Base-by-base conservation (phyloP, 495 filamentous ascomycete species). In the Geoglossum glabrum region DNA sequence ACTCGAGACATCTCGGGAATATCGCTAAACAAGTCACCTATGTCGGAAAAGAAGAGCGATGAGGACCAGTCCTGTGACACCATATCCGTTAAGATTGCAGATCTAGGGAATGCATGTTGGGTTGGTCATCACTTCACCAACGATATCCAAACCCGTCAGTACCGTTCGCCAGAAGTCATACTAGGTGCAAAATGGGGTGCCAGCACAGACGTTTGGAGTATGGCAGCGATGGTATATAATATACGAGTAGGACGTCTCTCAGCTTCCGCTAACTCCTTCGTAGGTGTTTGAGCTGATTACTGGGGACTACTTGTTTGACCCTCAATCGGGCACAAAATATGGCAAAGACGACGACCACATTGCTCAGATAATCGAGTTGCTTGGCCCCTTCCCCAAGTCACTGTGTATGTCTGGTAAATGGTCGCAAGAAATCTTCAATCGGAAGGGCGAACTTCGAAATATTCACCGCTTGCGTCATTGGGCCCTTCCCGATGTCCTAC, bases 291-390 rank as follows among this genome's bases (percentile, higher is more conserved):
- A 99, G 67, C 75, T 99, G 25, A 96, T 99, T 60, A 99, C 92
- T 13, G 92, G 92, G 62, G 92, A 99, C 71, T 99, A 97, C 67
- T 81, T 99, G 47, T 99, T 99, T 71, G 92, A 99, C 64, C 92
- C 92, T 0, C 92, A 99, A 71, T 97, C 92, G 5, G 92, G 92
- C 55, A 97, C 93, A 23, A 97, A 97, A 70, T 99, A 99, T 66
- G 92, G 92, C 66, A 99, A 99, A 74, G 92, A 99, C 68, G 92
- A 99, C 71, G 92, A 99, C 69, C 92, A 99, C 71, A 99, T 97
- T 46, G 92, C 92, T 2, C 92, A 99, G 68, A 96, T 99, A 65
- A 96, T 99, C 69, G 92, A 99, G 68, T 81, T 99, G 33, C 80
- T 99, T 9, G 92, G 92, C 23, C 80, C 82, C 21, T 97, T 99